phyloP scores from a whole-genome alignment of 2,329 filamentous ascomycete genomes.

The Rutstroemia sp. region DNA sequence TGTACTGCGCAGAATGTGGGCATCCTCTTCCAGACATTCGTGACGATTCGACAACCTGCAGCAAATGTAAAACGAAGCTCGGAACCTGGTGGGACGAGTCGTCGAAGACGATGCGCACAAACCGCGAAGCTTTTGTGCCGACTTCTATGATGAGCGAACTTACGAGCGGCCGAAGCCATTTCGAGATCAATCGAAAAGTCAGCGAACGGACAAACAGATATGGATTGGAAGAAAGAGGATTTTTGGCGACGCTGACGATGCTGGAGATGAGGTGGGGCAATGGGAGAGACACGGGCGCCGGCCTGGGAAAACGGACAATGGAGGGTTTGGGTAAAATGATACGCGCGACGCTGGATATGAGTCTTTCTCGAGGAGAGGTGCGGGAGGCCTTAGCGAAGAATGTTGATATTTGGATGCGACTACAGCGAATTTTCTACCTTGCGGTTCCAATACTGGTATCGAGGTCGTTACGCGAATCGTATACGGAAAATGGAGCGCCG shows the following conservation, averaged over 20 bases:
- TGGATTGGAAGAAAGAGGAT: slow-evolving; percentile 57
- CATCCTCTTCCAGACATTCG: slow-evolving; percentile 22
- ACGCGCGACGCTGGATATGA: slow-evolving; percentile 55
- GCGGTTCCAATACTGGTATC: slow-evolving; percentile 54
- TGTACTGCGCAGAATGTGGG: slow-evolving; percentile 28
- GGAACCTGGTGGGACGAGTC: slow-evolving; percentile 28
- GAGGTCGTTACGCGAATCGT: slow-evolving; percentile 49
- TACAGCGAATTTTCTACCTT: slow-evolving; percentile 53
- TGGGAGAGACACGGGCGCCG: slow-evolving; percentile 43
- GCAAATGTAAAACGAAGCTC: slow-evolving; percentile 27
- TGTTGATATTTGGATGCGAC: slow-evolving; percentile 58
- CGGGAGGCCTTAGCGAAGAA: slow-evolving; percentile 55
- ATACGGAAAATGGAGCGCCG: slow-evolving; percentile 45
- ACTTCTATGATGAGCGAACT: slow-evolving; percentile 9
- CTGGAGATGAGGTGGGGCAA: slow-evolving; percentile 49
- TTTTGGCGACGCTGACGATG: slow-evolving; percentile 48
- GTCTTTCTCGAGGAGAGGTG: slow-evolving; percentile 50
- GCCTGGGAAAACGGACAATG: slow-evolving; percentile 49
- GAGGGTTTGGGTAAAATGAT: slow-evolving; percentile 50
- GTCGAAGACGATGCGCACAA: slow-evolving; percentile 25
- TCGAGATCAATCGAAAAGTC: slow-evolving; percentile 15
- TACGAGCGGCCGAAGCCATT: slow-evolving; percentile 2
- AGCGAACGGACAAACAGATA: slow-evolving; percentile 28
- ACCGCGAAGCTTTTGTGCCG: slow-evolving; percentile 23
- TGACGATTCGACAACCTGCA: slow-evolving; percentile 24